A percentile compares a stretch with the other conserved stretches of the same genome.
Evolutionary conservation across 2,329 filamentous ascomycete genomes (phyloP).

Genomic region (Trichoderma sp.): DNA sequence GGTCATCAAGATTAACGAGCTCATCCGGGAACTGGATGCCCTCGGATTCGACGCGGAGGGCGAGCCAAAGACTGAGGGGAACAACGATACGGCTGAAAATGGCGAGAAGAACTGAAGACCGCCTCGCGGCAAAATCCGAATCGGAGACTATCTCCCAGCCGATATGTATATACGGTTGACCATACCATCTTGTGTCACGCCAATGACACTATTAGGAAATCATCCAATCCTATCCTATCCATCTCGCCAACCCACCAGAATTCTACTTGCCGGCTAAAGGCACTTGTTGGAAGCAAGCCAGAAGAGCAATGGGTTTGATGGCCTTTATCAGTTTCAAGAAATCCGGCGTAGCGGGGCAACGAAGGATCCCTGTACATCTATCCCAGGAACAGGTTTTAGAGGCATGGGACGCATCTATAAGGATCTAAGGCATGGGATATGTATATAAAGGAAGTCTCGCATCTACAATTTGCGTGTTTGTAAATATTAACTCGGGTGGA

Average conservation of each 20-base stretch:
- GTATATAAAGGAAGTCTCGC: neutral
- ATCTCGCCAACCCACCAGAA: neutral
- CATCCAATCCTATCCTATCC: neutral
- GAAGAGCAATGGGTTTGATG: neutral
- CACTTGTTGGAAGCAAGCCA: neutral
- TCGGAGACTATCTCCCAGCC: neutral
- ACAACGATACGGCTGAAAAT: conserved; percentile 21
- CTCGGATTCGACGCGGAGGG: conserved; percentile 84
- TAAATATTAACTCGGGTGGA: neutral
- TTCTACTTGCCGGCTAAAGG: neutral
- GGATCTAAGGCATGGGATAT: neutral
- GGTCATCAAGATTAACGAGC: conserved; percentile 94
- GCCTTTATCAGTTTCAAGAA: neutral
- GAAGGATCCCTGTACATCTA: conserved; percentile 13
- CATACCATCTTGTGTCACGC: neutral
- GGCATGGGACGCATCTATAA: conserved; percentile 1
- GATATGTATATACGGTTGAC: neutral
- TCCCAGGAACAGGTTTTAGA: neutral
- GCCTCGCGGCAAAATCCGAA: neutral
- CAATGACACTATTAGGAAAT: neutral
- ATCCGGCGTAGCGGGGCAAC: conserved; percentile 2
- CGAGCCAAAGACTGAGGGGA: conserved; percentile 52
- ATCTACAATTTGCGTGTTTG: neutral
- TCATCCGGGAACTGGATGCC: conserved; percentile 83
- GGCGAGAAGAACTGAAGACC: conserved; percentile 35